Conservation (phyloP, 2,329 filamentous ascomycete genomes). For the Sporothrix brunneoviolacea region DNA sequence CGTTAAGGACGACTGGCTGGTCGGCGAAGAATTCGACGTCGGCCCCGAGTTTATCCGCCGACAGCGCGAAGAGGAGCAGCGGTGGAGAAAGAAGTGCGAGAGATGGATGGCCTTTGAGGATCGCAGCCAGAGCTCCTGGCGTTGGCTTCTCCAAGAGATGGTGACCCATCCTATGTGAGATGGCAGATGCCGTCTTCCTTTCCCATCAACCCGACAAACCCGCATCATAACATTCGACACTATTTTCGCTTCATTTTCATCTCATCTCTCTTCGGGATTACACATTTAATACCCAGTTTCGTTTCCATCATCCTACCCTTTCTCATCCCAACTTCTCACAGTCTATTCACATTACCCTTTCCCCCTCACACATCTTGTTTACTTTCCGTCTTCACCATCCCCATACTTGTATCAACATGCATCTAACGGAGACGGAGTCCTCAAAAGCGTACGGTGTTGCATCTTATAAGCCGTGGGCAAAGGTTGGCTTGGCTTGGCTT, state of each 20-base stretch:
- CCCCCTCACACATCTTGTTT: not conserved
- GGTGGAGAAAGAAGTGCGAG: constrained; percentile 83
- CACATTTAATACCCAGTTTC: not conserved
- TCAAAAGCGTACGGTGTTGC: not conserved
- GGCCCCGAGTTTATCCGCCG: constrained; percentile 87
- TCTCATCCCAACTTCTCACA: too few species aligned
- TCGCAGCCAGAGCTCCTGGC: constrained; percentile 57
- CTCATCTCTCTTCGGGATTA: not conserved
- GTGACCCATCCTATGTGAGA: constrained; percentile 28
- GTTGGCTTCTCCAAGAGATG: constrained; percentile 67
- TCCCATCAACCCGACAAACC: not conserved
- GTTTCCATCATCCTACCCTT: not conserved
- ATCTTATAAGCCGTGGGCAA: not conserved
- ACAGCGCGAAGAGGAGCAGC: constrained; percentile 84
- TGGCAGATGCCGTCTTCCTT: not conserved
- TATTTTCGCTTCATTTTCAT: too few species aligned
- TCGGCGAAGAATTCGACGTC: constrained; percentile 96
- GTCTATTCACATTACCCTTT: not conserved
- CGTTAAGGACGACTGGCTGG: constrained; percentile 69
- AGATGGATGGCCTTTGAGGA: constrained; percentile 66
- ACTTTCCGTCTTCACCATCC: not conserved
- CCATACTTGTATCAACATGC: constrained; percentile 6
- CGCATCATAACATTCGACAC: too few species aligned
- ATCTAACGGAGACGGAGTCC: not conserved
- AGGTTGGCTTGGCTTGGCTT: too few species aligned